Evolutionary conservation across 352 stramenopile species (phyloP).

Genomic region (Globisporangium middletonii): DNA sequence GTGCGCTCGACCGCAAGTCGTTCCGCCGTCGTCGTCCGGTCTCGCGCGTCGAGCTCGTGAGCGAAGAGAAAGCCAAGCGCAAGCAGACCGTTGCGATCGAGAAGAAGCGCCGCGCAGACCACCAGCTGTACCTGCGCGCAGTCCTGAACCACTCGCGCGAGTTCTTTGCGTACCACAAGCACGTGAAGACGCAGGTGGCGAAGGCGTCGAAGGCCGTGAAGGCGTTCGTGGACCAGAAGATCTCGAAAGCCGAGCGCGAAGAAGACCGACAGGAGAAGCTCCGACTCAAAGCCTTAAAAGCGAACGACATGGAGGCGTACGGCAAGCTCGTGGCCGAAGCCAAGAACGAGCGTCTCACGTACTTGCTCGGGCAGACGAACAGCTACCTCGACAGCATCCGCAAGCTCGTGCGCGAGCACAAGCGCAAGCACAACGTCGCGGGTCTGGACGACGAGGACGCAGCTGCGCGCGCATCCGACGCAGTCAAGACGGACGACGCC

Average conservation of each 20-base stretch:
- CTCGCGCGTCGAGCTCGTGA: slow-evolving; percentile 55
- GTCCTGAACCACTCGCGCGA: slow-evolving; percentile 81
- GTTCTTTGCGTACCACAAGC: slow-evolving; percentile 86
- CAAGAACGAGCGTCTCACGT: slow-evolving; percentile 97
- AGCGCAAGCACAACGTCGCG: slow-evolving; percentile 73
- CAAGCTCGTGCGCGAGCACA: slow-evolving; percentile 87
- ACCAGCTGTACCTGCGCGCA: slow-evolving; percentile 76
- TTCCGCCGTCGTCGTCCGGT: slow-evolving; percentile 67
- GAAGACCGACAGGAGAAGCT: slow-evolving; percentile 86
- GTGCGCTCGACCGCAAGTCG: slow-evolving; percentile 59
- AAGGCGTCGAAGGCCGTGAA: slow-evolving; percentile 72
- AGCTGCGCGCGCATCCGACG: background rate
- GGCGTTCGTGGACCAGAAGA: slow-evolving; percentile 68
- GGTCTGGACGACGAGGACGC: slow-evolving; percentile 10
- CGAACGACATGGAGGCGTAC: slow-evolving; percentile 98
- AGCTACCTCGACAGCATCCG: slow-evolving; percentile 96
- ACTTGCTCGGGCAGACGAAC: slow-evolving; percentile 95
- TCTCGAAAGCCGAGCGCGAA: slow-evolving; percentile 75
- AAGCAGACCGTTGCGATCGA: slow-evolving; percentile 81
- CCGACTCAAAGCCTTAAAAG: slow-evolving; percentile 86
- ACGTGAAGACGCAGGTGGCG: slow-evolving; percentile 63
- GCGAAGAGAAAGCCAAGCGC: slow-evolving; percentile 69
- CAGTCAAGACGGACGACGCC: slow-evolving; percentile 3
- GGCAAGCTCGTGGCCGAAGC: slow-evolving; percentile 95
- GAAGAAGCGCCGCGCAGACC: slow-evolving; percentile 71